These are phyloP conservation scores for Tolypocladium inflatum DNA, from an alignment of 2,329 filamentous ascomycete species.

Conservation along the genomic window DNA sequence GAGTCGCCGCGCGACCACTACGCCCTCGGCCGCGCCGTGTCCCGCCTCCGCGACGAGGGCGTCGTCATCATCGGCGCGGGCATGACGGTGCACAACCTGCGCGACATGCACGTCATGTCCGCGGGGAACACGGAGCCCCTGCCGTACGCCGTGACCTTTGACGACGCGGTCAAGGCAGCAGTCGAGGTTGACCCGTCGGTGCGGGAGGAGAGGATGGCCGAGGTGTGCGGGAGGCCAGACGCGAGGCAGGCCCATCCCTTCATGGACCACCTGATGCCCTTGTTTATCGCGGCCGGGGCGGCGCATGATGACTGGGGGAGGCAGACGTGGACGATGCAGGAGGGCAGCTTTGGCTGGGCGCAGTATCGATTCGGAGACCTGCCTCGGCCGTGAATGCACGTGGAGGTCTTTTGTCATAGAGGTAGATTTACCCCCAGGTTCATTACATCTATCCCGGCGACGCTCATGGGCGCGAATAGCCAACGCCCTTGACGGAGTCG, in stretches of 20 bases:
- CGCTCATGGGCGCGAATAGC: conserved; percentile 12
- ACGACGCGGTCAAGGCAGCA: conserved; percentile 58
- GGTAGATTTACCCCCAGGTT: not conserved
- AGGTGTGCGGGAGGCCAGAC: conserved; percentile 29
- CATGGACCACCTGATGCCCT: conserved; percentile 41
- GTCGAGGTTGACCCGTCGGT: conserved; percentile 34
- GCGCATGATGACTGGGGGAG: conserved; percentile 29
- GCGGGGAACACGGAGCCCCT: conserved; percentile 32
- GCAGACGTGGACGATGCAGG: conserved; percentile 35
- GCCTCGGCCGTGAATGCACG: not conserved
- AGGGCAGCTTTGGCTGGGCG: conserved; percentile 34
- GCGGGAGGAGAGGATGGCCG: conserved; percentile 29
- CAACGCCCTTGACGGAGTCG: conserved; percentile 36
- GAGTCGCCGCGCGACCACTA: conserved; percentile 60
- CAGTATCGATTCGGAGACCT: conserved; percentile 37
- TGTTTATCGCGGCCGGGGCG: conserved; percentile 36
- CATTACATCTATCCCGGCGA: not conserved
- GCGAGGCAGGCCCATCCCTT: conserved; percentile 37
- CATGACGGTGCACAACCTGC: conserved; percentile 66
- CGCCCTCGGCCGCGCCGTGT: conserved; percentile 55
- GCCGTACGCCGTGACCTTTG: conserved; percentile 53
- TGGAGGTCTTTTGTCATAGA: too few species aligned
- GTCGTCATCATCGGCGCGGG: conserved; percentile 62
- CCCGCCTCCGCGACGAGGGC: conserved; percentile 55
- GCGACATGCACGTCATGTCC: conserved; percentile 31